These are phyloP conservation scores for Closterium sp. DNA, from an alignment of 139 green algal species.

Conservation along the genomic window DNA sequence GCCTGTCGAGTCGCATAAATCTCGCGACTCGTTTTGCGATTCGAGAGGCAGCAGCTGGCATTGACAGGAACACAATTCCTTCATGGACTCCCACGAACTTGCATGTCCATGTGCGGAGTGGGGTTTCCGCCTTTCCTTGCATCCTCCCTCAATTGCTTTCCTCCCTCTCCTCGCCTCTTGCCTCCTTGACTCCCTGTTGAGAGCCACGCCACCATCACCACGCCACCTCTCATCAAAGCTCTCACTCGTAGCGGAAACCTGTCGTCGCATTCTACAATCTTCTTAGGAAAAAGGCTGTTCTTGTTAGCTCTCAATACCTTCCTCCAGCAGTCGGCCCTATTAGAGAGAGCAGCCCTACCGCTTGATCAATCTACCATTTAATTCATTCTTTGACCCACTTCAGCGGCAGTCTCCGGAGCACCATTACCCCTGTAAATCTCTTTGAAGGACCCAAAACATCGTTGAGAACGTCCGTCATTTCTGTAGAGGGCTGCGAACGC, in stretches of 20 bases:
- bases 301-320: not conserved
- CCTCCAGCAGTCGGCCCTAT: not conserved
- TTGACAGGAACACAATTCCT: not conserved
- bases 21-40: not conserved
- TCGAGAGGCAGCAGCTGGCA: not conserved
- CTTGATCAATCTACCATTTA: no score
- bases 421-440: not conserved
- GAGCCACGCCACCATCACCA: no score
- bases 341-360: not conserved
- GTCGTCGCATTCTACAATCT: not conserved
- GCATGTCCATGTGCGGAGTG: not conserved
- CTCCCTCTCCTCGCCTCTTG: not conserved
- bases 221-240: not conserved
- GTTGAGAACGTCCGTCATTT: not conserved
- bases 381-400: no score
- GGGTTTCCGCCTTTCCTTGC: not conserved
- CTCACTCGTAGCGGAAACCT: not conserved
- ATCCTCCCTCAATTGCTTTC: not conserved
- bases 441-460: not conserved
- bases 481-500: not conserved
- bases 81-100: not conserved
- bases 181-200: no score
- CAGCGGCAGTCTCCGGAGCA: no score
- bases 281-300: not conserved
- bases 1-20: not conserved